Base-by-base conservation (phyloP, 495 filamentous ascomycete genomes). In the Lentithecium fluviatile region DNA sequence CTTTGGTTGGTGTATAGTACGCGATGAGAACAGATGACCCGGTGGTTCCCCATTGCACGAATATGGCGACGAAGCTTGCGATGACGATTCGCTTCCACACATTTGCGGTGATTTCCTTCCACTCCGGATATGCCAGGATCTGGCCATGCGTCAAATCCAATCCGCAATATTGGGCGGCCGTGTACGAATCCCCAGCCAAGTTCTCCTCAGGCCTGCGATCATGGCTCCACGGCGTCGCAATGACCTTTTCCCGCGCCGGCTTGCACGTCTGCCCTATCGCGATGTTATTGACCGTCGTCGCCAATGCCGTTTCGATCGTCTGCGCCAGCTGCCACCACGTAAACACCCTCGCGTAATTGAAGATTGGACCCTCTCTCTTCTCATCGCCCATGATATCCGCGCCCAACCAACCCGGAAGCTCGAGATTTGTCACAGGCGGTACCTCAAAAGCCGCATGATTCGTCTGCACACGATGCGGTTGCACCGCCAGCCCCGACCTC, bases 261-360 rank as follows among this genome's bases (percentile, higher is more conserved):
- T 58, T 64, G 19, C 61, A 64, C 15, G 49, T 42, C 37, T 52
- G 12, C 2, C 65, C 61, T n/a, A 11, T 52, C 13, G 29, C 56
- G 46, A 68, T 59, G 29, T 37, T 51, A 23, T 64, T 52, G 23
- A 68, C 34, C 12, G 58, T 65, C n/a, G 40, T 48, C 21, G 20
- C 43, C 36, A 65, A 34, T 0, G 62, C 58, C 11, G 24, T 36
- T 34, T 65, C 52, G 23, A 69, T 49, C 7, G 66, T 62, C n/a
- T 34, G 45, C 1, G 66, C 62, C 12, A 69, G 58, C 34, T 65
- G 56, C 56, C 62, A 69, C 66, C 66, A 69, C 23, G 62, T 69
- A 49, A 65, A 68, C 0, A 69, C 56, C 5, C 66, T 24, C 17
- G 62, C 66, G 24, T 69, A 65, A 26, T 65, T 69, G 58, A 60